Evolutionary conservation across 768 basidiomycete genomes (phyloP).

Genomic region (Mycena filopes): DNA sequence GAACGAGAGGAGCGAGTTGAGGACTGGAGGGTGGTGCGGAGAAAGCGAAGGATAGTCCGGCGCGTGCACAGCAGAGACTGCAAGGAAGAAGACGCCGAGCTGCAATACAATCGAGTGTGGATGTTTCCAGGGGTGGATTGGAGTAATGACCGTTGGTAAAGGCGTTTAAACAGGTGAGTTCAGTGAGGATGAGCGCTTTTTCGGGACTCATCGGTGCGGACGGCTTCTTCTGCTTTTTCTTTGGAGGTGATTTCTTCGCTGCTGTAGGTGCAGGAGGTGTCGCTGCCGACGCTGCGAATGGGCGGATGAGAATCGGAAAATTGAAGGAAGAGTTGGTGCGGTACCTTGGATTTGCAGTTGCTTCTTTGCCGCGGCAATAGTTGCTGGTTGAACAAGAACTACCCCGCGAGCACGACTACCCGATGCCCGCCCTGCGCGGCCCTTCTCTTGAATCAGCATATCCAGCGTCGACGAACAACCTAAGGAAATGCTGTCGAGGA

Average conservation of each 20-base stretch:
- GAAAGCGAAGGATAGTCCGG: neutral
- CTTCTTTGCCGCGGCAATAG: neutral
- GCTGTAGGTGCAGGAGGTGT: too few species aligned
- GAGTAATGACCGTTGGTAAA: neutral
- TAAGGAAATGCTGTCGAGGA: conserved; percentile 10
- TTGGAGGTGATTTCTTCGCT: too few species aligned
- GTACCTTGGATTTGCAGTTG: neutral
- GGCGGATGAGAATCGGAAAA: too few species aligned
- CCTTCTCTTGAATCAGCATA: neutral
- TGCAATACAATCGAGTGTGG: conserved; percentile 11
- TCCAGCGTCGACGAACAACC: neutral
- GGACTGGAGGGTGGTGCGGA: neutral
- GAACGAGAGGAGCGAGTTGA: neutral
- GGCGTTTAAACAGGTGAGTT: too few species aligned
- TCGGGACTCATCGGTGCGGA: too few species aligned
- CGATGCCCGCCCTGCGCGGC: neutral
- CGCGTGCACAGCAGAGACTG: neutral
- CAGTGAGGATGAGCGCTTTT: too few species aligned
- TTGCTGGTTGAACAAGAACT: neutral
- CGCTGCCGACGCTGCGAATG: too few species aligned
- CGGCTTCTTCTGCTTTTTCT: too few species aligned
- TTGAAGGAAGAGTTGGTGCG: neutral
- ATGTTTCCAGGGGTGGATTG: neutral
- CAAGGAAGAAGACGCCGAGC: conserved; percentile 17
- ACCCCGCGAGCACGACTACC: neutral